phyloP scores from a whole-genome alignment of 345 rosid species.

The Eutrema heterophyllum region DNA sequence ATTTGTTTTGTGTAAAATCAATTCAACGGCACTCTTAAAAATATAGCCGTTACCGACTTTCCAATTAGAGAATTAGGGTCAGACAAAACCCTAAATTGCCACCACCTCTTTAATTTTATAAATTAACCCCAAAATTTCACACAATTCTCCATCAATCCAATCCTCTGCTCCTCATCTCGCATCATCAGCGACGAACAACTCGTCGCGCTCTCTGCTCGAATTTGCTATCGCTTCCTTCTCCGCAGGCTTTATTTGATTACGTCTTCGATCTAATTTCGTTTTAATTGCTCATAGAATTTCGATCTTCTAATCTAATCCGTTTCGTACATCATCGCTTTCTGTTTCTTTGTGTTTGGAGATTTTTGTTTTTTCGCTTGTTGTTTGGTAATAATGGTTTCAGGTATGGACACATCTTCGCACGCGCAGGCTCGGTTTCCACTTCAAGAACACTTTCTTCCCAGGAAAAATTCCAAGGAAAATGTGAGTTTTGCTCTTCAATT shows the following conservation, averaged over 20 bases:
- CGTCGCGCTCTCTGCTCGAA: neutral
- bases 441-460: conserved; percentile 36
- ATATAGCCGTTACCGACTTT: too few relatives aligned
- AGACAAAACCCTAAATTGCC: too few relatives aligned
- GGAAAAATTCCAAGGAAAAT: conserved; percentile 40
- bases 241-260: neutral
- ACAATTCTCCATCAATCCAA: too few relatives aligned
- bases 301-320: too few relatives aligned
- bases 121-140: too few relatives aligned
- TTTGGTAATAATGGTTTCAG: conserved; percentile 17
- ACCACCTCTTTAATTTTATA: too few relatives aligned
- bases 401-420: conserved; percentile 6
- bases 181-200: neutral
- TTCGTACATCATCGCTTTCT: neutral
- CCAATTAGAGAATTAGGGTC: too few relatives aligned
- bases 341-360: neutral
- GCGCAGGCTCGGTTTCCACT: conserved; percentile 36
- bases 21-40: too few relatives aligned
- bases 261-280: neutral
- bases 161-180: neutral
- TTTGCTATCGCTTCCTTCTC: neutral
- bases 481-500: neutral
- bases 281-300: neutral
- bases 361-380: neutral
- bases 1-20: too few relatives aligned